Percentiles rank a stretch among this genome's conserved stretches.
Evolutionary conservation across 179 eudicot genomes (phyloP).

Genomic region (Drosera spatulata): DNA sequence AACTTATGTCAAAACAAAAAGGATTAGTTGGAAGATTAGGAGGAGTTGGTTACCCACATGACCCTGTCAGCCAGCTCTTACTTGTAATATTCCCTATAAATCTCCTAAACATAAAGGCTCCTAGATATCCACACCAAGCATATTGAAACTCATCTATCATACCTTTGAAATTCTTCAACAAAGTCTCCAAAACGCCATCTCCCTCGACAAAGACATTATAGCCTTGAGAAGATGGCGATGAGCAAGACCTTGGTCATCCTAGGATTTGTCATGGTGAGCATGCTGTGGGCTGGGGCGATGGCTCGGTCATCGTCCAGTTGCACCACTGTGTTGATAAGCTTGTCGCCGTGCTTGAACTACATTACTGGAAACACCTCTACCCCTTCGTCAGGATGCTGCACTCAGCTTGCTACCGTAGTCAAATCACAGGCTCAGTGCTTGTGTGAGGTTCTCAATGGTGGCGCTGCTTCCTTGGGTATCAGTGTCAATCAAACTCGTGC

Average conservation of each 20-base stretch:
- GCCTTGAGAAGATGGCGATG: not conserved
- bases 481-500: conserved; percentile 35
- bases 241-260: not conserved
- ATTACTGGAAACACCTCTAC: conserved; percentile 25
- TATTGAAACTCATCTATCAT: not conserved
- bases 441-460: conserved; percentile 41
- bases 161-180: not conserved
- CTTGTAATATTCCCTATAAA: not conserved
- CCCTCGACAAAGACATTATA: not conserved
- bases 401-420: conserved; percentile 38
- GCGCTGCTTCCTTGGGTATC: conserved; percentile 30
- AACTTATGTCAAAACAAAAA: no score
- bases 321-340: conserved; percentile 32
- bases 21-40: not conserved
- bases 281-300: conserved; percentile 7
- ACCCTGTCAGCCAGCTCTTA: not conserved
- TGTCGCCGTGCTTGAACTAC: conserved; percentile 53
- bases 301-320: conserved; percentile 43
- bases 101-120: not conserved
- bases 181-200: not conserved
- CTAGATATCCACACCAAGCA: not conserved
- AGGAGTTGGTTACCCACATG: conserved; percentile 5
- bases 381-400: conserved; percentile 55
- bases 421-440: conserved; percentile 47
- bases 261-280: conserved; percentile 7